Evolutionary conservation across 129 eudicot genomes (phyloP).

Genomic region (Centaurea solstitialis): DNA sequence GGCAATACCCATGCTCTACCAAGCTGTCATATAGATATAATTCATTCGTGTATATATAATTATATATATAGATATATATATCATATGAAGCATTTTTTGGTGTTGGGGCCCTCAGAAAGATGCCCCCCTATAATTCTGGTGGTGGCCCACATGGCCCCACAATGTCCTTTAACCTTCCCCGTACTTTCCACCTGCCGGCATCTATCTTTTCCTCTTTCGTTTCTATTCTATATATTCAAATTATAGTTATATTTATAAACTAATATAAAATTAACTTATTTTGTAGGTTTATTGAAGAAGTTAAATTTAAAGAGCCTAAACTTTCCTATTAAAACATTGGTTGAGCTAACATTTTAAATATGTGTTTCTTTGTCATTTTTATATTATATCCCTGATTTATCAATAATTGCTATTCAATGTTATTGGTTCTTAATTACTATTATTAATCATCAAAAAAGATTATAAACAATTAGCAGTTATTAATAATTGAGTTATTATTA

Average conservation of each 20-base stretch:
- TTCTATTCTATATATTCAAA: too few species aligned
- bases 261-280: too few species aligned
- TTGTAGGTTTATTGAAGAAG: too few species aligned
- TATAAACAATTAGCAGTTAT: too few species aligned
- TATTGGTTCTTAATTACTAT: neutral
- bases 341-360: too few species aligned
- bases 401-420: neutral
- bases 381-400: too few species aligned
- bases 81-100: too few species aligned
- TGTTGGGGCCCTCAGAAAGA: conserved; percentile 22
- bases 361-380: neutral
- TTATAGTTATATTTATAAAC: too few species aligned
- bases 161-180: conserved; percentile 25
- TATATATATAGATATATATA: too few species aligned
- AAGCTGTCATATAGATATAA: neutral
- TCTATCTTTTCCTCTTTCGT: neutral
- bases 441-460: too few species aligned
- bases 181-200: neutral
- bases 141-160: conserved; percentile 25
- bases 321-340: too few species aligned
- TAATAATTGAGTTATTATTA: neutral
- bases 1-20: conserved; percentile 15
- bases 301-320: too few species aligned
- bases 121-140: conserved; percentile 6
- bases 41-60: neutral